Evolutionary conservation across 2,329 filamentous ascomycete genomes (phyloP).

Genomic region (Ceratocystis eucalypticola): DNA sequence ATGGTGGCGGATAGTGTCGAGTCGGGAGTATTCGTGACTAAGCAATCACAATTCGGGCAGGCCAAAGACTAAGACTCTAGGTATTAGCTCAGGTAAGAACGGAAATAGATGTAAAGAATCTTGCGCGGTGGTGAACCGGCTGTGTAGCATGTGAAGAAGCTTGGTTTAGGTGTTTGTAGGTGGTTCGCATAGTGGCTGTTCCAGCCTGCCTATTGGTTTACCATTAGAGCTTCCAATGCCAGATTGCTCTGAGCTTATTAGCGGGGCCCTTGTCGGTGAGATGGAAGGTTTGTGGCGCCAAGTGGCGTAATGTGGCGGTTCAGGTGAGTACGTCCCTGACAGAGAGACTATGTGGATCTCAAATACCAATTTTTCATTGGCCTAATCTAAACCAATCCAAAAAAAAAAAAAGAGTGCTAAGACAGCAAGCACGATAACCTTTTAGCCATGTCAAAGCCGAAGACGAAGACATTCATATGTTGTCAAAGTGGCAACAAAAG

Average conservation of each 20-base stretch:
- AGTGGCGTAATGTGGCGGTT: not conserved
- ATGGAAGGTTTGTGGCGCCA: not conserved
- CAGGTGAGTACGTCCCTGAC: too few species aligned
- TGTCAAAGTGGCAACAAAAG: too few species aligned
- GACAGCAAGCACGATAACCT: too few species aligned
- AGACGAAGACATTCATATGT: too few species aligned
- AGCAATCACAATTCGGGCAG: not conserved
- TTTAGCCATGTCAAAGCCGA: too few species aligned
- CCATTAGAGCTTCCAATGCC: not conserved
- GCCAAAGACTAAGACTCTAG: not conserved
- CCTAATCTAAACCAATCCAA: too few species aligned
- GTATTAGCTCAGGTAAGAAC: not conserved
- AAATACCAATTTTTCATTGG: too few species aligned
- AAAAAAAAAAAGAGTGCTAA: too few species aligned
- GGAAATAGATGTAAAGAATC: not conserved
- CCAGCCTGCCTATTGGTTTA: not conserved
- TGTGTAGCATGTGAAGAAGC: constrained; percentile 3
- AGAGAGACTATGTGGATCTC: too few species aligned
- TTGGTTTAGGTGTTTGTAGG: not conserved
- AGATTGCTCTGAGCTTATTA: constrained; percentile 5
- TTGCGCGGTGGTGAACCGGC: not conserved
- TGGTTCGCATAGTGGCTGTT: not conserved
- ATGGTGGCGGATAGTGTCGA: not conserved
- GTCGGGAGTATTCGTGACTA: not conserved
- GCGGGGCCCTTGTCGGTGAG: not conserved